Evolutionary conservation across 2,329 filamentous ascomycete species (phyloP).

Genomic region (Cladosporium austrohemisphaericum): DNA sequence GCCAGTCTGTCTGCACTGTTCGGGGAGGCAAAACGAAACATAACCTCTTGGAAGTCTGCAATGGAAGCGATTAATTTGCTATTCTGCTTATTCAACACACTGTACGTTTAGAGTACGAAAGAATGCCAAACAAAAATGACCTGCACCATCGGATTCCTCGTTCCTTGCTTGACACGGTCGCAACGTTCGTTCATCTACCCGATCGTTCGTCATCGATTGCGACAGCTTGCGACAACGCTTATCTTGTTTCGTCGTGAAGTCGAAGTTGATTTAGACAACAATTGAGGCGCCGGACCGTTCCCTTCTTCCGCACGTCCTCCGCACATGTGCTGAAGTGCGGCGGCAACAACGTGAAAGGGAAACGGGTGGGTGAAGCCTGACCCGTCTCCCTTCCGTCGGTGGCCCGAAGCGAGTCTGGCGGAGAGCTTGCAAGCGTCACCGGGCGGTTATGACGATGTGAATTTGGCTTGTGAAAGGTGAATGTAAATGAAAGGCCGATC

Average conservation of each 20-base stretch:
- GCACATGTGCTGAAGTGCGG: not conserved
- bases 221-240: conserved; percentile 12
- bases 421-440: no score
- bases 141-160: not conserved
- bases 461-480: no score
- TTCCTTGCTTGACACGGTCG: not conserved
- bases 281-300: conserved; percentile 8
- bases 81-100: no score
- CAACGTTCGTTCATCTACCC: not conserved
- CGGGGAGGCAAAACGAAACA: not conserved
- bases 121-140: not conserved
- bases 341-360: not conserved
- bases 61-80: not conserved
- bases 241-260: not conserved
- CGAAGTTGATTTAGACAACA: conserved; percentile 10
- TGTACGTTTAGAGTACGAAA: not conserved
- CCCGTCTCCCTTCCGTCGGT: not conserved
- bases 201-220: not conserved
- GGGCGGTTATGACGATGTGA: no score
- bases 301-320: not conserved
- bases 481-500: no score
- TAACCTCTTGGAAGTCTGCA: no score
- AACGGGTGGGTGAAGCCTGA: not conserved
- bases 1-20: not conserved
- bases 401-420: not conserved